phyloP scores from a whole-genome alignment of 2,329 filamentous ascomycete species.

The Cyphellophora europaea region DNA sequence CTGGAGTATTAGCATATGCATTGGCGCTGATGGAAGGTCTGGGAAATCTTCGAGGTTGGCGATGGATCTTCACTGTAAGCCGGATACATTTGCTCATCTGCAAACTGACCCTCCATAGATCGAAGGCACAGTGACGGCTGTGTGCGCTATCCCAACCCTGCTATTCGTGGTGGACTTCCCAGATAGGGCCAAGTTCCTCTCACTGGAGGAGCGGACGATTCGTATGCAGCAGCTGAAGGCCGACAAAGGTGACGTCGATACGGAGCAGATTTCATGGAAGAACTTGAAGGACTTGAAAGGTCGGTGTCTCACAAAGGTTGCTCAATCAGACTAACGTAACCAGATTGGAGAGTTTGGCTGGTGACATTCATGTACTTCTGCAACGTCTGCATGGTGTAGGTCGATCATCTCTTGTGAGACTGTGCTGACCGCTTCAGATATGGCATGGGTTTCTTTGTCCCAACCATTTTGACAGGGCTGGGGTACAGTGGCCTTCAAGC shows the following conservation, averaged over 20 bases:
- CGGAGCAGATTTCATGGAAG: slow-evolving; percentile 39
- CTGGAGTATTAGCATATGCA: slow-evolving; percentile 30
- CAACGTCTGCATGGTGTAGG: neutral
- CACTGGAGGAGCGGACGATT: slow-evolving; percentile 10
- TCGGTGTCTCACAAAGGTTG: slow-evolving; percentile 22
- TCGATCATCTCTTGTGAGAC: slow-evolving; percentile 4
- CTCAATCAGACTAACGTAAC: slow-evolving; percentile 27
- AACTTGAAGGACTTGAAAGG: slow-evolving; percentile 23
- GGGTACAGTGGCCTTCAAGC: neutral
- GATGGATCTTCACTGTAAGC: slow-evolving; percentile 7
- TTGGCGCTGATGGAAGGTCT: slow-evolving; percentile 32
- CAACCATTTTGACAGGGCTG: neutral
- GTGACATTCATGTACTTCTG: slow-evolving; percentile 39
- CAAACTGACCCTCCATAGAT: too few species aligned
- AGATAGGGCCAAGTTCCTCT: slow-evolving; percentile 17
- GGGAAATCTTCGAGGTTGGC: slow-evolving; percentile 5
- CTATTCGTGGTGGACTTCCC: slow-evolving; percentile 23
- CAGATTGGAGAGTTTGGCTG: slow-evolving; percentile 45
- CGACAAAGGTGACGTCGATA: slow-evolving; percentile 46
- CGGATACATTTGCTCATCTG: too few species aligned
- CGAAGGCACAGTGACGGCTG: slow-evolving; percentile 18
- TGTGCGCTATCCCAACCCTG: slow-evolving; percentile 16
- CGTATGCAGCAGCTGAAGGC: slow-evolving; percentile 36
- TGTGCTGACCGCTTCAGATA: slow-evolving; percentile 6
- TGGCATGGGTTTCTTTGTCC: slow-evolving; percentile 1